These are phyloP conservation scores for Quercus phellos DNA, from an alignment of 331 rosid genomes.

Conservation along the genomic window DNA sequence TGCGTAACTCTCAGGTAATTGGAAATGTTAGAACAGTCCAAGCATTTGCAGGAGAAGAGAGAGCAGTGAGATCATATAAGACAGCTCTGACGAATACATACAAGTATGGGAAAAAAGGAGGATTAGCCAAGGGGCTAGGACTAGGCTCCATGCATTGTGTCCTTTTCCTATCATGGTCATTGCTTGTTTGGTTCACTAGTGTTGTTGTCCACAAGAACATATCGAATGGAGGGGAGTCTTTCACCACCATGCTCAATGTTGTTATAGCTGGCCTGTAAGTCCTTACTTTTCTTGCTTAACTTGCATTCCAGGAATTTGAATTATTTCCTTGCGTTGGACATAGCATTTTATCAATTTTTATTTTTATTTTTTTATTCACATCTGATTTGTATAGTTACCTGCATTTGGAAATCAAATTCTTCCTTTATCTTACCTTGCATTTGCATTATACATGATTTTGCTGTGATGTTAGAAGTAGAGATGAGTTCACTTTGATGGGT, in stretches of 20 bases:
- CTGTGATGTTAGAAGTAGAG: background rate
- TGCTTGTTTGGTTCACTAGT: slow-evolving; percentile 92
- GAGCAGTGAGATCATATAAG: slow-evolving; percentile 65
- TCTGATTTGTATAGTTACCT: background rate
- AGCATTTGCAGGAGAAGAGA: slow-evolving; percentile 96
- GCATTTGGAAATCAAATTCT: background rate
- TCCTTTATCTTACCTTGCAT: background rate
- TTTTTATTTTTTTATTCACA: too few relatives aligned
- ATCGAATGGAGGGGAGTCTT: slow-evolving; percentile 89
- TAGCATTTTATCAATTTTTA: background rate
- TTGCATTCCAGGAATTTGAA: background rate
- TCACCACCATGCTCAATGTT: slow-evolving; percentile 97
- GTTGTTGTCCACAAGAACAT: slow-evolving; percentile 81
- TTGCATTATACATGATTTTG: background rate
- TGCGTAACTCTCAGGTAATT: slow-evolving; percentile 50
- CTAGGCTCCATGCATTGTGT: slow-evolving; percentile 84
- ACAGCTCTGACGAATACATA: slow-evolving; percentile 71
- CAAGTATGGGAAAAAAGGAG: slow-evolving; percentile 66
- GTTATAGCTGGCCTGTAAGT: slow-evolving; percentile 97
- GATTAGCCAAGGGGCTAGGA: slow-evolving; percentile 92
- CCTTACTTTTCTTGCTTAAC: slow-evolving; percentile 7
- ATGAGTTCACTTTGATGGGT: too few relatives aligned
- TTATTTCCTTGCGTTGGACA: background rate
- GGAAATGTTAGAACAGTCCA: slow-evolving; percentile 94
- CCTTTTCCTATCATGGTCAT: slow-evolving; percentile 85